Conservation (phyloP, 495 filamentous ascomycete species). For the Penicillium ucsense region DNA sequence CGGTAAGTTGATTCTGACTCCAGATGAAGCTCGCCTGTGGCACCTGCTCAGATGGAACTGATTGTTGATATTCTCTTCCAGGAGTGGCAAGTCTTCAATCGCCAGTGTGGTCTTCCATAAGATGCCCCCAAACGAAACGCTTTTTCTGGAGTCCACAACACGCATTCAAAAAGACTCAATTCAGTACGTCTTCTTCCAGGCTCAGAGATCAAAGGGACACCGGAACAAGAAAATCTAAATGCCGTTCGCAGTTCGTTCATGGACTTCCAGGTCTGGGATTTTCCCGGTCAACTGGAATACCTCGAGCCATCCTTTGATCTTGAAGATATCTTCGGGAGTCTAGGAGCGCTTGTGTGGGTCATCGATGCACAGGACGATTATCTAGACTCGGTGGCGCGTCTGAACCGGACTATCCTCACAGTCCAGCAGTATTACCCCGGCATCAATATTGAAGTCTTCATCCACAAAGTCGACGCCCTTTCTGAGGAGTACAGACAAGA, state of each 20-base stretch:
- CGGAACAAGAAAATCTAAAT: background rate
- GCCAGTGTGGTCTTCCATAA: constrained; percentile 97
- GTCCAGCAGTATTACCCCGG: constrained; percentile 79
- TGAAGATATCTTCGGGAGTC: constrained; percentile 84
- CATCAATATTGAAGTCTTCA: constrained; percentile 95
- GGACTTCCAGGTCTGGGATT: constrained; percentile 98
- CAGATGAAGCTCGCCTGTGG: background rate
- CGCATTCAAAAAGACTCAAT: constrained; percentile 87
- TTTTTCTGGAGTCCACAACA: constrained; percentile 90
- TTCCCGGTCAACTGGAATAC: constrained; percentile 87
- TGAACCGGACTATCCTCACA: constrained; percentile 78
- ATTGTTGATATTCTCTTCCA: constrained; percentile 20
- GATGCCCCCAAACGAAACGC: constrained; percentile 84
- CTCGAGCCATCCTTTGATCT: constrained; percentile 78
- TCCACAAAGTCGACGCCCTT: constrained; percentile 94
- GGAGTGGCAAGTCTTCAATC: constrained; percentile 96
- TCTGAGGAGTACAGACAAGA: constrained; percentile 92
- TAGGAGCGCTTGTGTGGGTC: constrained; percentile 94
- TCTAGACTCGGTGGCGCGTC: constrained; percentile 73
- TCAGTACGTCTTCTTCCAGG: constrained; percentile 47
- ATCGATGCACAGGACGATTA: constrained; percentile 98
- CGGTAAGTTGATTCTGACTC: constrained; percentile 45
- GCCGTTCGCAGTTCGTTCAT: constrained; percentile 71
- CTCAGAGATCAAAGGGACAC: background rate
- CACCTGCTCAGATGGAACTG: background rate